Conservation (phyloP, 2,329 filamentous ascomycete genomes). For the Aureobasidium melanogenum region DNA sequence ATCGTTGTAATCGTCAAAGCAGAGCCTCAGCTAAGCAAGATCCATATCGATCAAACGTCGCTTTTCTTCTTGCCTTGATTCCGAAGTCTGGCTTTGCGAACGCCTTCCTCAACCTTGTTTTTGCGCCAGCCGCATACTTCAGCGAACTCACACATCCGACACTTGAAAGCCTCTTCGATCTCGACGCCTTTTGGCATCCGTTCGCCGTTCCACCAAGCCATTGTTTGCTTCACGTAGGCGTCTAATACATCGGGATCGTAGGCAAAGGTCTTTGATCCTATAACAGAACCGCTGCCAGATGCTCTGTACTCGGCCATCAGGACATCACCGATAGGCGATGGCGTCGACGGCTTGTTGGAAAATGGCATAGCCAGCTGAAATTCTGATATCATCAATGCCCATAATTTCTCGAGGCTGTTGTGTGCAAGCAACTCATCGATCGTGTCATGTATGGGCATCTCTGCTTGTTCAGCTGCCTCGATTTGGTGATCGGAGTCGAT, state of each 20-base stretch:
- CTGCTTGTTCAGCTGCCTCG: slow-evolving; percentile 32
- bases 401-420: slow-evolving; percentile 52
- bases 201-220: slow-evolving; percentile 83
- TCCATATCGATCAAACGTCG: slow-evolving; percentile 11
- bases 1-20: neutral
- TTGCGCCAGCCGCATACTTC: slow-evolving; percentile 71
- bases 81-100: slow-evolving; percentile 19
- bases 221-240: slow-evolving; percentile 57
- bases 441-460: slow-evolving; percentile 26
- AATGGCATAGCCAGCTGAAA: slow-evolving; percentile 35
- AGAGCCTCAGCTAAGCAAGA: neutral
- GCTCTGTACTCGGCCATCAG: slow-evolving; percentile 49
- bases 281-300: slow-evolving; percentile 37
- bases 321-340: slow-evolving; percentile 43
- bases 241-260: slow-evolving; percentile 58
- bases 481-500: slow-evolving; percentile 47
- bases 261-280: slow-evolving; percentile 54
- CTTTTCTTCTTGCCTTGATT: slow-evolving; percentile 10
- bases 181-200: slow-evolving; percentile 64
- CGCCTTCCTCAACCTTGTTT: slow-evolving; percentile 55
- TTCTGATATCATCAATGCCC: slow-evolving; percentile 55
- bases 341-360: slow-evolving; percentile 42
- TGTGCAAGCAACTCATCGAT: slow-evolving; percentile 47
- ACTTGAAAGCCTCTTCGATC: slow-evolving; percentile 84
- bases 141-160: slow-evolving; percentile 72